Base-by-base conservation (phyloP, 2,329 filamentous ascomycete species). In the Calycina marina region DNA sequence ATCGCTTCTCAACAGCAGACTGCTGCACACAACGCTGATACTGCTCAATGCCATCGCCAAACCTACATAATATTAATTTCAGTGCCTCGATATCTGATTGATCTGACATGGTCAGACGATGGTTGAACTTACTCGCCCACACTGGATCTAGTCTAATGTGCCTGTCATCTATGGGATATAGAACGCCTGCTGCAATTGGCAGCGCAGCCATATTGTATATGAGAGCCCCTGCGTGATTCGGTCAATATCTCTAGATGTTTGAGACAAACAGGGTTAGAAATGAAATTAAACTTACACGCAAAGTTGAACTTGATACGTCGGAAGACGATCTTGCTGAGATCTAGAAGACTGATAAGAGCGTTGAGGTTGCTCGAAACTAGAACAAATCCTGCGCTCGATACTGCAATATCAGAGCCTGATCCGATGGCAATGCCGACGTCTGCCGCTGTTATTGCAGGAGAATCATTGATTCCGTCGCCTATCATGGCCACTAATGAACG, bases 1-100 rank as follows among this genome's bases (percentile, higher is more conserved):
- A n/a, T 42, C 33, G 39, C 43, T 48, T 29, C 50, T 69, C 58
- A 94, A 56, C 30, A 74, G 64, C 48, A 93, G 56, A 58, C 80
- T 88, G 53, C 84, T 93, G 50, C 72, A 58, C 31, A 94, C 79
- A 28, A 96, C 86, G 49, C 81, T 90, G 43, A 94, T 76, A 54
- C 80, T 88, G 56, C 85, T 93, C 54, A 86, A 56, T 15, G 88
- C 88, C 88, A 94, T 96, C 1, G 86, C 86, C 52, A 93, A 57
- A n/a, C 20, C 20, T 22, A 22, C 8, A 22, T 8, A n/a, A 22
- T n/a, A 22, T 9, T 6, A 22, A n/a, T n/a, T n/a, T n/a, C n/a
- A n/a, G n/a, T n/a, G n/a, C n/a, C n/a, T n/a, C n/a, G n/a, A n/a
- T n/a, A n/a, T n/a, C n/a, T n/a, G n/a, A n/a, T n/a, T n/a, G n/a